Conservation (phyloP, 352 stramenopile species). For the Thalassiosira hispida region DNA sequence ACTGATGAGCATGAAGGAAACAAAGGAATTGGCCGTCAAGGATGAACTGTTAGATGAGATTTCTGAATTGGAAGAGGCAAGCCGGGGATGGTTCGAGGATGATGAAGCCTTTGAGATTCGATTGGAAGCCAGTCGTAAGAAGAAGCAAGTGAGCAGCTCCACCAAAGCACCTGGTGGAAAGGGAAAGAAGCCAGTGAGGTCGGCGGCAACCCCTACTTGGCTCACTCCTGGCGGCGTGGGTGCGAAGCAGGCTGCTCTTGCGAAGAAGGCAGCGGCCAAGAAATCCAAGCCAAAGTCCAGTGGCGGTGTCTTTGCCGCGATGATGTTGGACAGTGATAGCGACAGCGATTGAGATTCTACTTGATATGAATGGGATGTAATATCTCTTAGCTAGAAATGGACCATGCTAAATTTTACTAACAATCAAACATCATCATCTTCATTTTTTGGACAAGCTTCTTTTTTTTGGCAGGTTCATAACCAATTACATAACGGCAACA, state of each 20-base stretch:
- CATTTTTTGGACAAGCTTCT: too few species aligned
- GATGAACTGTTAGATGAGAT: conserved; percentile 77
- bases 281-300: conserved; percentile 36
- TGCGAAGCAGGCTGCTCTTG: conserved; percentile 44
- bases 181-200: conserved; percentile 18
- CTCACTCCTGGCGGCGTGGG: conserved; percentile 27
- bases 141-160: not conserved
- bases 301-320: conserved; percentile 70
- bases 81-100: conserved; percentile 76
- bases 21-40: conserved; percentile 62
- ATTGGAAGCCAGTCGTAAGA: conserved; percentile 51
- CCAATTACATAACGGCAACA: too few species aligned
- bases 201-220: conserved; percentile 15
- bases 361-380: too few species aligned
- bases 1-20: conserved; percentile 75
- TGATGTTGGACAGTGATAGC: conserved; percentile 78
- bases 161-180: conserved; percentile 1
- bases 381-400: too few species aligned
- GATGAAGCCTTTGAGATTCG: conserved; percentile 68
- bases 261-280: conserved; percentile 38
- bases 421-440: too few species aligned
- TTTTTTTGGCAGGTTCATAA: too few species aligned
- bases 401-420: too few species aligned
- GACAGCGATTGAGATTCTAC: conserved; percentile 62
- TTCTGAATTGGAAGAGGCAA: conserved; percentile 58